Base-by-base conservation (phyloP, 1,139 yeast genomes). In the Candida mesenterica region DNA sequence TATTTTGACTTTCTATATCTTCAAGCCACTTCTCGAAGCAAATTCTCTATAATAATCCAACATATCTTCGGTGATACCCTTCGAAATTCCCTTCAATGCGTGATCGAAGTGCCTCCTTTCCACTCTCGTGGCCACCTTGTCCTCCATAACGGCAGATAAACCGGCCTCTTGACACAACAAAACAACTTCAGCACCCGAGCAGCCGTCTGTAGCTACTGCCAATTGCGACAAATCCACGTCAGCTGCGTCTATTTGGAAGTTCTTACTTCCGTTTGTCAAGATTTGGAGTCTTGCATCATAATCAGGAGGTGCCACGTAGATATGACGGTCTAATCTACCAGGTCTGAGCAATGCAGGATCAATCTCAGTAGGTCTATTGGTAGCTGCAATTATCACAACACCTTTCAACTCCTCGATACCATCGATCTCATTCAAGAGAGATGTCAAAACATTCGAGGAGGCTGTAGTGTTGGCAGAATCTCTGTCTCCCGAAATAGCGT, bases 141-240 rank as follows among this genome's bases (percentile, higher is more conserved):
- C 65, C 48, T 87, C 96, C 81, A 86, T 87, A 41, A 92, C 82
- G 0, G 97, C 97, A 8, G 86, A 77, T 23, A 92, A 65, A 2
- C 98, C 98, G 0, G 97, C 96, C 57, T 92, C 97, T 55, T 90
- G 97, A 50, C 97, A 87, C 17, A 90, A 60, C 27, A 89, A 72
- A 0, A 90, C 95, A 23, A 92, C 89, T 57, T 92, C 98, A 0
- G 98, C 97, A 30, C 98, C 98, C 0, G 97, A 88, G 51, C 95
- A 89, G 0, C 97, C 97, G 0, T 84, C 92, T 0, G 96, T 85
- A 12, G 57, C 48, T 2, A 43, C 52, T 0, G 90, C 87, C n/a
- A 86, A 62, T n/a, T 55, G 57, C 4, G 66, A 62, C n/a, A 82
- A 63, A 26, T 66, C 70, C 2, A 59, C 67, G 6, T 61, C 56